Conservation (phyloP, 176 grass and related monocot species). For the Juncus effusus region DNA sequence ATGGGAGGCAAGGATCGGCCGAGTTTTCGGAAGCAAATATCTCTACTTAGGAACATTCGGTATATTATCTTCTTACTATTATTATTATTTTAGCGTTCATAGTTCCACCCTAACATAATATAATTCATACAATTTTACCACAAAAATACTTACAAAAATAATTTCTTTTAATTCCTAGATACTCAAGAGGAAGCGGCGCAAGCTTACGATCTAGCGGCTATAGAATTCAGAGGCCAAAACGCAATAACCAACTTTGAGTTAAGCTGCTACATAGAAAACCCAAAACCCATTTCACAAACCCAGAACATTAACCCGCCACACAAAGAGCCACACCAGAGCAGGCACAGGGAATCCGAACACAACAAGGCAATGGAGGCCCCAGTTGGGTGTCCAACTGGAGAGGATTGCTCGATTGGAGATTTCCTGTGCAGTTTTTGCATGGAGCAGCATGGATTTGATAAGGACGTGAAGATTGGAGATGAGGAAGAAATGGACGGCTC, state of each 20-base stretch:
- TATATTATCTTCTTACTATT: conserved; percentile 17
- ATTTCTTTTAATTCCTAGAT: conserved; percentile 33
- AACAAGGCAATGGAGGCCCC: background rate
- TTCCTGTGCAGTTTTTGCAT: conserved; percentile 17
- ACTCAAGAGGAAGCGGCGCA: conserved; percentile 91
- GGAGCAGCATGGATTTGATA: conserved; percentile 13
- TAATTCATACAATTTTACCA: too few relatives aligned
- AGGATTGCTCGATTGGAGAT: conserved; percentile 13
- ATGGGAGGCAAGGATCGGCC: conserved; percentile 45
- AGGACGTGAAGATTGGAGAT: conserved; percentile 8
- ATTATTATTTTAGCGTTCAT: background rate
- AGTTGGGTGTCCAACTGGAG: conserved; percentile 6
- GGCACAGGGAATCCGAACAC: conserved; percentile 1
- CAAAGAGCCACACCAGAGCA: conserved; percentile 34
- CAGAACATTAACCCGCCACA: conserved; percentile 34
- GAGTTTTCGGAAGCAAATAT: conserved; percentile 43
- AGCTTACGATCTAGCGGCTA: conserved; percentile 96
- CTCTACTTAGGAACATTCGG: conserved; percentile 43
- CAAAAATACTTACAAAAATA: too few relatives aligned
- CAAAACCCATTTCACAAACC: conserved; percentile 27
- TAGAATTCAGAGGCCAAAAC: conserved; percentile 67
- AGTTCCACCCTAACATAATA: background rate
- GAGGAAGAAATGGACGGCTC: conserved; percentile 9
- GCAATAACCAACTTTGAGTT: conserved; percentile 87
- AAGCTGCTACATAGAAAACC: conserved; percentile 58